phyloP scores from a whole-genome alignment of 306 rosid genomes.

The Elaeagnus macrophylla region DNA sequence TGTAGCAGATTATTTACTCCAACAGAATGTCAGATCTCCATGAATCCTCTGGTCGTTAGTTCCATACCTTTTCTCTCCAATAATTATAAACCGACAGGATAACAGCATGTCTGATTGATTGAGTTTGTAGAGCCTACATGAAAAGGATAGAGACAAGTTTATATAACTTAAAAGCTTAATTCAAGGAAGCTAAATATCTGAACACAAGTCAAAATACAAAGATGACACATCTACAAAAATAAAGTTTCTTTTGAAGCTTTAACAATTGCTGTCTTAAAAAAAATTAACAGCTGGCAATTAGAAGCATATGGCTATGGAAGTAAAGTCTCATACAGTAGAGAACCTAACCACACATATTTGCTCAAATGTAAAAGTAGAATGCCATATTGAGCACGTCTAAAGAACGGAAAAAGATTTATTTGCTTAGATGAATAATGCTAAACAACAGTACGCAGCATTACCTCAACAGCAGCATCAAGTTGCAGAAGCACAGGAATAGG shows the following conservation, averaged over 20 bases:
- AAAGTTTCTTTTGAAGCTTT: too few relatives aligned
- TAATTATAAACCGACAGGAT: conserved; percentile 57
- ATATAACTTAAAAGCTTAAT: conserved; percentile 4
- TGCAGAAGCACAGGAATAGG: conserved; percentile 74
- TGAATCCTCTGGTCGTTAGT: background rate
- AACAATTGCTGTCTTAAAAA: too few relatives aligned
- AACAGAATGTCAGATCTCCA: too few relatives aligned
- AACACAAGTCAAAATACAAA: background rate
- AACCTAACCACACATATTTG: too few relatives aligned
- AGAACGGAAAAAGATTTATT: too few relatives aligned
- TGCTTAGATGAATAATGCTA: background rate
- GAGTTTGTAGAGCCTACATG: conserved; percentile 60
- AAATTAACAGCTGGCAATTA: too few relatives aligned
- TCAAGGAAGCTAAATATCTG: background rate
- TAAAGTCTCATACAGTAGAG: background rate
- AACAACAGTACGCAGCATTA: conserved; percentile 1
- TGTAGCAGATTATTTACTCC: conserved; percentile 2
- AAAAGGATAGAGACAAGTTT: conserved; percentile 11
- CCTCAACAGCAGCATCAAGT: conserved; percentile 80
- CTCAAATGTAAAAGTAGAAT: too few relatives aligned
- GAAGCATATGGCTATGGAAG: background rate
- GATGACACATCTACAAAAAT: background rate
- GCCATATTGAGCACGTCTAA: too few relatives aligned
- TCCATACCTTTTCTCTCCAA: conserved; percentile 87
- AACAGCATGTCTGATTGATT: conserved; percentile 41